A percentile compares a stretch with the other conserved stretches of the same genome.
Conservation (phyloP, 2,329 filamentous ascomycete species). For the Bipolaris cookei region DNA sequence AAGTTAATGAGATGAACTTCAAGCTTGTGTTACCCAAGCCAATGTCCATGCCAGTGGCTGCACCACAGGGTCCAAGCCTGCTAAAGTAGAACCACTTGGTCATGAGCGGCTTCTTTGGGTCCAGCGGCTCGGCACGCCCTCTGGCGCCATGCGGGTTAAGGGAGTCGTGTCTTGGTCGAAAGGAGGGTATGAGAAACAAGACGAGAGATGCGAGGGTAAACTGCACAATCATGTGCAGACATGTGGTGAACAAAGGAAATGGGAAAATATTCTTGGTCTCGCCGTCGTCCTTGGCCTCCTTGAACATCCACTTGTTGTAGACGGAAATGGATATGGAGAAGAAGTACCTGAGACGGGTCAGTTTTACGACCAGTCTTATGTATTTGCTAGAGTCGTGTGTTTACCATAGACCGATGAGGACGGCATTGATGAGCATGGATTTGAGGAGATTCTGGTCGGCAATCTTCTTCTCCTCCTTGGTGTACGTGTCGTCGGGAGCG, state of each 20-base stretch:
- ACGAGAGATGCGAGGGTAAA: slow-evolving; percentile 79
- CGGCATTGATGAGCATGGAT: slow-evolving; percentile 73
- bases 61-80: slow-evolving; percentile 87
- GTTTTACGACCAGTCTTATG: slow-evolving; percentile 2
- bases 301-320: slow-evolving; percentile 99
- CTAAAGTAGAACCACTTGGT: slow-evolving; percentile 90
- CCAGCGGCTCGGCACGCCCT: slow-evolving; percentile 39
- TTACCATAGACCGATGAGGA: slow-evolving; percentile 84
- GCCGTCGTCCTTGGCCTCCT: slow-evolving; percentile 56
- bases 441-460: slow-evolving; percentile 76
- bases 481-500: slow-evolving; percentile 57
- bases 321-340: slow-evolving; percentile 80
- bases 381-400: not conserved
- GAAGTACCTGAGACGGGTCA: slow-evolving; percentile 59
- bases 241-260: slow-evolving; percentile 94
- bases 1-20: slow-evolving; percentile 94
- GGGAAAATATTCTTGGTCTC: slow-evolving; percentile 70
- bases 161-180: slow-evolving; percentile 69
- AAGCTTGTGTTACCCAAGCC: slow-evolving; percentile 94
- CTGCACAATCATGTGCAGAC: slow-evolving; percentile 91
- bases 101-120: slow-evolving; percentile 69
- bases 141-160: slow-evolving; percentile 42
- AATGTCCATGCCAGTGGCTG: slow-evolving; percentile 92
- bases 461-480: slow-evolving; percentile 74
- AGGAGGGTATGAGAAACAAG: slow-evolving; percentile 79